Base-by-base conservation (phyloP, 805 yeast species). In the Cyberlindnera suaveolens region DNA sequence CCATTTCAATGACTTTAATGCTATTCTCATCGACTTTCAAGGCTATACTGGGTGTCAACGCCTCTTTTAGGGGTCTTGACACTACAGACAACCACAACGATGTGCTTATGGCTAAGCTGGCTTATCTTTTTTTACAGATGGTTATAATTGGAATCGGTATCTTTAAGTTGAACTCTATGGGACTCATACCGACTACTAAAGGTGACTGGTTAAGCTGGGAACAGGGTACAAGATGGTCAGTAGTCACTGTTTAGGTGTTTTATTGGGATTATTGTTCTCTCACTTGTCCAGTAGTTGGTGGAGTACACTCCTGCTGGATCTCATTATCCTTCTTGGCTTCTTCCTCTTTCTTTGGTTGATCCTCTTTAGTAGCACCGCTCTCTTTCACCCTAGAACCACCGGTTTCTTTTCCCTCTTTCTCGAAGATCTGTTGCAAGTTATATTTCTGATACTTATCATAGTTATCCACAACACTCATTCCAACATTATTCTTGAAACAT, bases 151-250 rank as follows among this genome's bases (percentile, higher is more conserved):
- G 70, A 4, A 77, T 88, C 31, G 98, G 97, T 3, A 56, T 89
- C 15, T 89, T 87, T 79, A 93, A 93, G 62, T 66, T 93, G 46
- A 80, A 85, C 53, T 68, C 73, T 18, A 86, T 91, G 96, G 98
- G 97, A 0, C 68, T 91, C 50, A 79, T 91, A 46, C 99, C 99
- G 18, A 86, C 84, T 53, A 82, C 80, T 31, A 74, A 74, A 37
- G 82, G 95, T 51, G 99, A 91, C 60, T 93, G 98, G 98, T 66
- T 91, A 15, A 80, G 88, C 6, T 90, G 95, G 90, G 95, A 89
- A 58, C 54, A 52, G 3, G 66, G 71, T 6, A 51, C 69, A 4
- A 46, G 41, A 4, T 54, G 41, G 41, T 32, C 30, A 34, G 33
- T 36, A 27, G 15, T 26, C 16, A 19, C 19, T 10, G 17, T 13